phyloP scores from a whole-genome alignment of 495 filamentous ascomycete species.

The Penicillium maclennaniae region DNA sequence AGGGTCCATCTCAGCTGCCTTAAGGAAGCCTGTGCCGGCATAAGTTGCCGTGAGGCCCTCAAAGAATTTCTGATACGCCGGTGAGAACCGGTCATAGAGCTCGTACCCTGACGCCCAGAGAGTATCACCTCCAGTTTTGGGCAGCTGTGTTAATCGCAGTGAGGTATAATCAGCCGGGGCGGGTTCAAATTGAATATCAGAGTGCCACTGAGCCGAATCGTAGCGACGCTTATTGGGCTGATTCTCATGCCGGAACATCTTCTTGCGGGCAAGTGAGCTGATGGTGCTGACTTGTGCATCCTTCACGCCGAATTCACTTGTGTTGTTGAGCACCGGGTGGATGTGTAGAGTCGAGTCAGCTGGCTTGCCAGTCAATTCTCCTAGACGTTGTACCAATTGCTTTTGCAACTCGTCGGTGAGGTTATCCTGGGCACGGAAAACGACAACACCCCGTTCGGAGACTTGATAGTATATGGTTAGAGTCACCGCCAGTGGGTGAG shows the following conservation, averaged over 20 bases:
- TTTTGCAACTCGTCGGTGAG: slow-evolving; percentile 60
- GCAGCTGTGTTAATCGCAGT: slow-evolving; percentile 57
- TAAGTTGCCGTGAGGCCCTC: slow-evolving; percentile 64
- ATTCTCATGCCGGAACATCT: slow-evolving; percentile 42
- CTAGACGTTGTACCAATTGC: slow-evolving; percentile 55
- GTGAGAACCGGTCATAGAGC: slow-evolving; percentile 65
- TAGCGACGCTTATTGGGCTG: slow-evolving; percentile 19
- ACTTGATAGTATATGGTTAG: slow-evolving; percentile 39
- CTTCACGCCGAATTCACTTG: slow-evolving; percentile 38
- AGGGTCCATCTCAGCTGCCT: slow-evolving; percentile 39
- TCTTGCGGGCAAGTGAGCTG: slow-evolving; percentile 52
- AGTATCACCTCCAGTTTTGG: slow-evolving; percentile 66
- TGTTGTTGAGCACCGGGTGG: slow-evolving; percentile 52
- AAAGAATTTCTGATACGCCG: slow-evolving; percentile 58
- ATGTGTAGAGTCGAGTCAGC: slow-evolving; percentile 58
- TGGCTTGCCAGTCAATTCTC: slow-evolving; percentile 59
- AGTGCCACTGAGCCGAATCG: slow-evolving; percentile 53
- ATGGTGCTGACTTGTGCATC: slow-evolving; percentile 68
- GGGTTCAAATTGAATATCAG: slow-evolving; percentile 66
- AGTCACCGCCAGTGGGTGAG: background rate
- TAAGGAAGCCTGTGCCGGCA: slow-evolving; percentile 48
- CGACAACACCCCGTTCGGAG: slow-evolving; percentile 68
- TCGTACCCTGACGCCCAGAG: slow-evolving; percentile 42
- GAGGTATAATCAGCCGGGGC: slow-evolving; percentile 63
- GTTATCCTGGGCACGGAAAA: slow-evolving; percentile 64